Base-by-base conservation (phyloP, 208 protist genomes). In the Acanthamoeba lenticulata region DNA sequence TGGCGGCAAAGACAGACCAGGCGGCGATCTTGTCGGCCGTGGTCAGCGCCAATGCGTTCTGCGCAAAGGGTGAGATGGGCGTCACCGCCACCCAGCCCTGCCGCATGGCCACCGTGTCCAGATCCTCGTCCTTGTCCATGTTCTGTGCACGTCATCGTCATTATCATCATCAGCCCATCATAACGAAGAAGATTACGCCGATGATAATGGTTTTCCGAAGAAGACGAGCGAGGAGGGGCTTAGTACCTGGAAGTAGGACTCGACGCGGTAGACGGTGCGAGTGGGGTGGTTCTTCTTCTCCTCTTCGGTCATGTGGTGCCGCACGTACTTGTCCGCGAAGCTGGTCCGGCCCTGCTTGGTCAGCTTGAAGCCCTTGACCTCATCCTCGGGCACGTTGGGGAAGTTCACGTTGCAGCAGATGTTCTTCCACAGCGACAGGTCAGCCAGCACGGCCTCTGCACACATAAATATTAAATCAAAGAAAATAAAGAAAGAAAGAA, bases 341-440 rank as follows among this genome's bases (percentile, higher is more conserved):
- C 65, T 74, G 65, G n/a, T 74, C n/a, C n/a, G n/a, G 65, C 65
- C 65, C 34, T 74, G 65, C 34, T 36, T 74, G 11, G 65, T 74
- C n/a, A 74, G 65, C 34, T 74, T 74, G 65, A 38, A 74, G 17
- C 65, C 65, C 65, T 74, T 74, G 32, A 74, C 65, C 36, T 74
- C n/a, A 17, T 74, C 65, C 65, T 74, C 65, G 7, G 65, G 65
- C 65, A 74, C 65, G 34, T 74, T 74, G 34, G 65, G 65, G 34
- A 74, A 74, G 34, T 74, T 74, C n/a, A 74, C 65, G 65, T 74
- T 74, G 34, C 65, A 74, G 34, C 65, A 74, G 65, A 74, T 74
- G 65, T 74, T 40, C 65, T 74, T 74, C 65, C 65, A 74, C 6
- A 74, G 65, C 34, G 65, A 74, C 11, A 40, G 1, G 34, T 74